Evolutionary conservation across 2,329 filamentous ascomycete genomes (phyloP).

Genomic region (Lachnellula arida): DNA sequence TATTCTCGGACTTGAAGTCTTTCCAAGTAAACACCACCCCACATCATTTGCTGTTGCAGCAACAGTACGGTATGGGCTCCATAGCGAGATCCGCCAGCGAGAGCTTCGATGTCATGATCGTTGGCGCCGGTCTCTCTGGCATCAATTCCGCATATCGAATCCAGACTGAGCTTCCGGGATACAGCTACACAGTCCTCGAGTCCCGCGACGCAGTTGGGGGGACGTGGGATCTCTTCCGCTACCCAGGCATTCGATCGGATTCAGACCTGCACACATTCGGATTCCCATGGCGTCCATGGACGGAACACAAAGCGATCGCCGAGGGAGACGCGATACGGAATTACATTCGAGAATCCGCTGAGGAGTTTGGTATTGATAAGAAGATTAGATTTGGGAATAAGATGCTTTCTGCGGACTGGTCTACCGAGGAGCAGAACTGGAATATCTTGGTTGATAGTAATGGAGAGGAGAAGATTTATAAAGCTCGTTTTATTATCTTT

Average conservation of each 20-base stretch:
- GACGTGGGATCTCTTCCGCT: conserved; percentile 75
- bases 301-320: conserved; percentile 45
- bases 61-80: conserved; percentile 12
- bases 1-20: too few species aligned
- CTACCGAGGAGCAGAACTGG: conserved; percentile 50
- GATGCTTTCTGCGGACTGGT: conserved; percentile 50
- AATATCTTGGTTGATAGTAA: conserved; percentile 38
- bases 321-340: conserved; percentile 46
- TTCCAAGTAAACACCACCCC: too few species aligned
- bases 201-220: conserved; percentile 62
- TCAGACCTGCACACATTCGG: conserved; percentile 59
- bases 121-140: conserved; percentile 71
- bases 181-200: conserved; percentile 64
- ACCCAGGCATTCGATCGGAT: conserved; percentile 65
- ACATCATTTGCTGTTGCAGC: too few species aligned
- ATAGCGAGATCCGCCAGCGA: conserved; percentile 1
- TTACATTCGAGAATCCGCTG: conserved; percentile 50
- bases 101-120: conserved; percentile 52
- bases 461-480: conserved; percentile 29
- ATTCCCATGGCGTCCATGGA: conserved; percentile 69
- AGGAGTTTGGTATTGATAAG: conserved; percentile 47
- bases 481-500: conserved; percentile 48
- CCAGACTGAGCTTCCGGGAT: conserved; percentile 49
- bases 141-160: conserved; percentile 72
- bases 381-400: conserved; percentile 50